A percentile compares a stretch with the other conserved stretches of the same genome.
Evolutionary conservation across 805 yeast species (phyloP).

Genomic region (Starmerella potacharoeniae): DNA sequence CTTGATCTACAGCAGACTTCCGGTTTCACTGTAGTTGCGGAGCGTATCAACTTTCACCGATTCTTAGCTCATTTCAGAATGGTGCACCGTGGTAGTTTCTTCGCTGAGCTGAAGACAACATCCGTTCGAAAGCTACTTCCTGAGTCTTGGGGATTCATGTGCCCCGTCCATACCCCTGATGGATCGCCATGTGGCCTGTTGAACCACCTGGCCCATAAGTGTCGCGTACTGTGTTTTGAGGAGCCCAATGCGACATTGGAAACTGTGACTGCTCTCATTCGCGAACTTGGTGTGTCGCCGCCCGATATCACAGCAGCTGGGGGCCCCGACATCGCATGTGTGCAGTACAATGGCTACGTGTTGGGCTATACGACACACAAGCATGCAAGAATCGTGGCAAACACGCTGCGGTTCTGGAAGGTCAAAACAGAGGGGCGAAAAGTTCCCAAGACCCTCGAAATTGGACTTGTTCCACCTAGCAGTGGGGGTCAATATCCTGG

Average conservation of each 20-base stretch:
- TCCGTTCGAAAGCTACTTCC: slow-evolving; percentile 93
- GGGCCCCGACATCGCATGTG: slow-evolving; percentile 79
- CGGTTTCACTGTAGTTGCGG: slow-evolving; percentile 97
- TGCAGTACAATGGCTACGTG: slow-evolving; percentile 84
- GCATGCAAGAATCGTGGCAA: slow-evolving; percentile 76
- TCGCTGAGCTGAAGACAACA: slow-evolving; percentile 94
- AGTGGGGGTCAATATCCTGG: slow-evolving; percentile 96
- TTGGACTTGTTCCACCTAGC: slow-evolving; percentile 95
- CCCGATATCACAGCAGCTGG: slow-evolving; percentile 71
- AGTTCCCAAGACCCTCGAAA: slow-evolving; percentile 78
- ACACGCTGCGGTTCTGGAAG: slow-evolving; percentile 85
- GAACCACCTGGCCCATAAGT: slow-evolving; percentile 92
- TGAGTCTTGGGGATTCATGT: slow-evolving; percentile 97
- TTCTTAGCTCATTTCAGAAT: slow-evolving; percentile 97
- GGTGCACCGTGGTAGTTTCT: slow-evolving; percentile 99
- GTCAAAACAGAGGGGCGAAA: slow-evolving; percentile 41
- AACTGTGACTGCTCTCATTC: slow-evolving; percentile 39
- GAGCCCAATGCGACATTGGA: slow-evolving; percentile 9
- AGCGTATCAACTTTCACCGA: slow-evolving; percentile 92
- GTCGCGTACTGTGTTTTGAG: slow-evolving; percentile 61
- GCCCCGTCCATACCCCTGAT: slow-evolving; percentile 99
- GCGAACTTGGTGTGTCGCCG: slow-evolving; percentile 67
- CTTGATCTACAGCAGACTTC: slow-evolving; percentile 95
- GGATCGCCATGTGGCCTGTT: slow-evolving; percentile 98
- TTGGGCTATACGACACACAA: slow-evolving; percentile 91